Evolutionary conservation across 202 grass and related monocot species (phyloP), one percentile per base, ranked within the genome.

Genomic region (Dendrocalamus latiflorus): DNA sequence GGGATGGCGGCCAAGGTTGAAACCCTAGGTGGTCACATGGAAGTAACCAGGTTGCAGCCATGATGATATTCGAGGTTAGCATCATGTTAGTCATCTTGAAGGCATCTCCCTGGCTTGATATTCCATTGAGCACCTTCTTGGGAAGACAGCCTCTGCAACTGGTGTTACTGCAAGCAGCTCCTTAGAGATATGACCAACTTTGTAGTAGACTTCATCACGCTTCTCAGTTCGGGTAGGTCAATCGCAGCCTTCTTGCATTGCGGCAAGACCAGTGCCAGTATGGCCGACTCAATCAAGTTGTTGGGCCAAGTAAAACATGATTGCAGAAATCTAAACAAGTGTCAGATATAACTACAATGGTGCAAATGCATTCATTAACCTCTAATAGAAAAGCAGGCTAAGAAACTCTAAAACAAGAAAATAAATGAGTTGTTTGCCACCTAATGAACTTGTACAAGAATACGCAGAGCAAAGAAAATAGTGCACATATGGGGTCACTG

Each of bases 341-440:
- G 65, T 30, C 21, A 55, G 41, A 53, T 54, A 65, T 55, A 75
- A 55, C 18, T 56, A 75, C 28, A 21, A 12, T 33, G 4, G 0
- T 33, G 33, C 38, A 57, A 42, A n/a, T 47, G 28, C 43, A 69
- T 60, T 47, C 36, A 1, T 36, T 5, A 38, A 76, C 13, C 50
- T 36, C 17, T 21, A 25, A 14, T 13, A 60, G 74, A 45, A 68
- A 45, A 37, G 61, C n/a, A 62, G 7, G 15, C 28, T 68, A 71
- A 18, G 37, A 28, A 79, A 84, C 16, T 65, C 54, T 20, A 70
- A 79, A 8, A 38, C 68, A 73, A 36, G 34, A 51, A 82, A 78
- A 25, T 70, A 83, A 85, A 62, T 72, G 14, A 68, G 5, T 17
- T 63, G 12, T 41, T 73, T 57, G 37, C 47, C 38, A 68, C 37